Base-by-base conservation (phyloP, 768 basidiomycete genomes). In the Cyclocybe aegerita region DNA sequence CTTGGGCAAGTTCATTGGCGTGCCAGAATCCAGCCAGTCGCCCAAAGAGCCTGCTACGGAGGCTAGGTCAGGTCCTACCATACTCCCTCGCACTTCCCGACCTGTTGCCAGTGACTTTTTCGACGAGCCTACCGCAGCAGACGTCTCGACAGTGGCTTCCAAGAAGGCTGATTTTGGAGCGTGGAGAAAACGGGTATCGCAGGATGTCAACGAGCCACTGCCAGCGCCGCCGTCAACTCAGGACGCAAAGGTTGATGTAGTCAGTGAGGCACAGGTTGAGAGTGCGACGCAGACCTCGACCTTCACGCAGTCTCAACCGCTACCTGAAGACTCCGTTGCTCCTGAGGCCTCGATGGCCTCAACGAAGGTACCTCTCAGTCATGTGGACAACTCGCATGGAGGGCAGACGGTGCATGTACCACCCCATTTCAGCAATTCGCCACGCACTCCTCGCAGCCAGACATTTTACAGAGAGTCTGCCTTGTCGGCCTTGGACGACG, bases 401-500 rank as follows among this genome's bases (percentile, higher is more conserved):
- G 50, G 51, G 37, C 65, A 68, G 43, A 62, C 58, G 10, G 52
- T 63, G 10, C 59, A 56, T 12, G 49, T 63, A 11, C 53, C 66
- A 31, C 47, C 65, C 14, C 64, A 65, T 41, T 39, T 56, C 5
- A 23, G 4, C 23, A 58, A 52, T 38, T 49, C 56, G 5, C 67
- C 63, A 43, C 71, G 72, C 15, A 69, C 69, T 14, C 66, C 70
- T n/a, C 73, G 79, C 37, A 63, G 43, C 16, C 74, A 75, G 54
- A 57, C 65, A 6, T 72, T 69, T 38, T 75, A 77, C 63, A 77
- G 74, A 52, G 79, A 79, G 55, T 71, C 79, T 16, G 61, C 73
- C 7, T 89, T 91, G 82, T 85, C 88, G 2, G 79, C 89, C 12
- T 68, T 93, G 54, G 83, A 90, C 60, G 89, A 93, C 61, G 80